A percentile compares a stretch with the other conserved stretches of the same genome.
Conservation (phyloP, 495 filamentous ascomycete genomes). For the Penicillium manginii region DNA sequence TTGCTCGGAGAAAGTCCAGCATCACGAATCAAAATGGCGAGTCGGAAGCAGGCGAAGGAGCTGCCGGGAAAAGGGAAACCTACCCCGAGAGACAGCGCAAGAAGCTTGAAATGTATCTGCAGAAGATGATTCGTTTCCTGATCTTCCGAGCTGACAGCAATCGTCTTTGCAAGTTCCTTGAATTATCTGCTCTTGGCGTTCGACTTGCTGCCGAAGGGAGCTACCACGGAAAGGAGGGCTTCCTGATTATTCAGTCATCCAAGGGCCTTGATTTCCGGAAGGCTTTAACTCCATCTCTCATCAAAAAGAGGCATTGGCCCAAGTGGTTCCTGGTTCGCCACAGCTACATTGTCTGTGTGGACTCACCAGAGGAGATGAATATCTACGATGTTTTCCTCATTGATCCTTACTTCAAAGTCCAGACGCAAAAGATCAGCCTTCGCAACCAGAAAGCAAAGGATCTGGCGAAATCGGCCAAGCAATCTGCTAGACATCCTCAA, state of each 20-base stretch:
- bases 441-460: conserved; percentile 69
- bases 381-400: conserved; percentile 98
- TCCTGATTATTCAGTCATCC: conserved; percentile 84
- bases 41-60: conserved; percentile 45
- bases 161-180: conserved; percentile 92
- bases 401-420: conserved; percentile 79
- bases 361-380: conserved; percentile 97
- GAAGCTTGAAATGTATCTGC: conserved; percentile 89
- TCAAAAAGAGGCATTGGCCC: conserved; percentile 80
- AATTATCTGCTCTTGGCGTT: conserved; percentile 93
- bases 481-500: conserved; percentile 67
- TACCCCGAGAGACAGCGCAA: conserved; percentile 75
- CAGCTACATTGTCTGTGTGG: conserved; percentile 95
- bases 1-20: conserved; percentile 61
- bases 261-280: conserved; percentile 90
- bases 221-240: conserved; percentile 97
- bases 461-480: conserved; percentile 61
- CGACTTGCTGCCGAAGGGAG: conserved; percentile 92
- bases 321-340: conserved; percentile 99
- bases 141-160: conserved; percentile 97
- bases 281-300: conserved; percentile 71
- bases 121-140: conserved; percentile 89
- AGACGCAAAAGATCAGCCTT: conserved; percentile 64
- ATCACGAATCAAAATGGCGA: conserved; percentile 51
- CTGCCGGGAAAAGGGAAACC: conserved; percentile 50